Evolutionary conservation across 352 stramenopile species (phyloP).

Genomic region (Pythium dissimile): DNA sequence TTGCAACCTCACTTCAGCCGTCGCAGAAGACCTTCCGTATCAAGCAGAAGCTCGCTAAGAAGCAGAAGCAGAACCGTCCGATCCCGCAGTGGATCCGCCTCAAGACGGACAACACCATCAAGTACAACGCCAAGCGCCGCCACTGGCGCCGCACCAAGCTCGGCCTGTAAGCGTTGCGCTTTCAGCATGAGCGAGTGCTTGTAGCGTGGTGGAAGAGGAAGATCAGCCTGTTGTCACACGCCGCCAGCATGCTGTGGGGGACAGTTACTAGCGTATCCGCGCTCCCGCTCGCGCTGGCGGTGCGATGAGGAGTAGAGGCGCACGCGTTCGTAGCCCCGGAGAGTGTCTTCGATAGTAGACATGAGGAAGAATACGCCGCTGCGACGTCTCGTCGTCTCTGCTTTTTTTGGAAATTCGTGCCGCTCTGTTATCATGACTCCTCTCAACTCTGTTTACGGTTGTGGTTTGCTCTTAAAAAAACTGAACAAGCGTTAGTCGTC

Average conservation of each 20-base stretch:
- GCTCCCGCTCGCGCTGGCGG: neutral
- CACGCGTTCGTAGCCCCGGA: too few relatives aligned
- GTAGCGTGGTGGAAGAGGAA: slow-evolving; percentile 14
- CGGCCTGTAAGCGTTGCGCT: slow-evolving; percentile 92
- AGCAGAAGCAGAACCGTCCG: slow-evolving; percentile 99
- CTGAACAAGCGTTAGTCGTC: too few relatives aligned
- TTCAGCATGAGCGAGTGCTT: slow-evolving; percentile 9
- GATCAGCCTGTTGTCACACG: slow-evolving; percentile 17
- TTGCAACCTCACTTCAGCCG: too few relatives aligned
- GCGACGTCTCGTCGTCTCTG: slow-evolving; percentile 6
- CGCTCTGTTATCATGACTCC: neutral
- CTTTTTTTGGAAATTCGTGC: slow-evolving; percentile 6
- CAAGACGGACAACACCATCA: slow-evolving; percentile 99
- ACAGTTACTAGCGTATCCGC: neutral
- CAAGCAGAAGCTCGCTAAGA: slow-evolving; percentile 99
- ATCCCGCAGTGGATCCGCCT: slow-evolving; percentile 99
- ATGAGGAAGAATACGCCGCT: slow-evolving; percentile 8
- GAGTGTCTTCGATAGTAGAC: slow-evolving; percentile 9
- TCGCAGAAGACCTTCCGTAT: slow-evolving; percentile 99
- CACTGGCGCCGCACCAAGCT: slow-evolving; percentile 99
- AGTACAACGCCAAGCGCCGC: slow-evolving; percentile 99
- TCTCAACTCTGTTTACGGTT: neutral
- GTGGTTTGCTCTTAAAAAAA: neutral
- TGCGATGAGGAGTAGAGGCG: slow-evolving; percentile 2
- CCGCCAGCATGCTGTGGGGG: neutral